Percentiles rank a stretch among this genome's conserved stretches.
Evolutionary conservation across 2,329 filamentous ascomycete genomes (phyloP).

Genomic region (Alternaria triticimaculans): DNA sequence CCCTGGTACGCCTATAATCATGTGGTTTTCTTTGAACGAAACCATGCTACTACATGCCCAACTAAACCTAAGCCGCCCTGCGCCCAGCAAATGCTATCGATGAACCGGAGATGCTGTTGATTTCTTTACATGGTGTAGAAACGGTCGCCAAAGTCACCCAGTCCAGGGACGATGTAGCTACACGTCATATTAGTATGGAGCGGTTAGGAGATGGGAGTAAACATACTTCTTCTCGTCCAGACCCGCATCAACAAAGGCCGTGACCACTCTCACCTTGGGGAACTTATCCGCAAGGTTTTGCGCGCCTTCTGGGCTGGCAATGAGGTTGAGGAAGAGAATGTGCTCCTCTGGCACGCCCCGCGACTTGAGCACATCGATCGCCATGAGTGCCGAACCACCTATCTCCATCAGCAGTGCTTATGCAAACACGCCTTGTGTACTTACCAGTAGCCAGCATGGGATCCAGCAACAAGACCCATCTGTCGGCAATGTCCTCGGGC

Average conservation of each 20-base stretch:
- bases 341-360: slow-evolving; percentile 93
- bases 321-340: slow-evolving; percentile 95
- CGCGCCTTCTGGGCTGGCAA: slow-evolving; percentile 94
- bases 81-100: slow-evolving; percentile 13
- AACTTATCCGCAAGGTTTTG: slow-evolving; percentile 88
- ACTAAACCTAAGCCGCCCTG: slow-evolving; percentile 10
- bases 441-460: slow-evolving; percentile 98
- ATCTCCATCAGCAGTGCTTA: slow-evolving; percentile 10
- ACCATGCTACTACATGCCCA: slow-evolving; percentile 12
- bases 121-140: slow-evolving; percentile 82
- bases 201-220: slow-evolving; percentile 10
- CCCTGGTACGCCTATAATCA: neutral
- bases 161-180: slow-evolving; percentile 92
- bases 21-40: neutral
- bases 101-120: neutral
- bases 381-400: slow-evolving; percentile 97
- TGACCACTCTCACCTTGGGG: slow-evolving; percentile 88
- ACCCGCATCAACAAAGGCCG: slow-evolving; percentile 95
- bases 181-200: neutral
- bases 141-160: slow-evolving; percentile 94
- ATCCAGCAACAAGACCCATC: slow-evolving; percentile 93
- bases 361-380: slow-evolving; percentile 88
- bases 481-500: slow-evolving; percentile 86
- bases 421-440: slow-evolving; percentile 20
- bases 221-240: slow-evolving; percentile 95